Conservation (phyloP, 805 yeast genomes). For the Metschnikowia noctiluminum region DNA sequence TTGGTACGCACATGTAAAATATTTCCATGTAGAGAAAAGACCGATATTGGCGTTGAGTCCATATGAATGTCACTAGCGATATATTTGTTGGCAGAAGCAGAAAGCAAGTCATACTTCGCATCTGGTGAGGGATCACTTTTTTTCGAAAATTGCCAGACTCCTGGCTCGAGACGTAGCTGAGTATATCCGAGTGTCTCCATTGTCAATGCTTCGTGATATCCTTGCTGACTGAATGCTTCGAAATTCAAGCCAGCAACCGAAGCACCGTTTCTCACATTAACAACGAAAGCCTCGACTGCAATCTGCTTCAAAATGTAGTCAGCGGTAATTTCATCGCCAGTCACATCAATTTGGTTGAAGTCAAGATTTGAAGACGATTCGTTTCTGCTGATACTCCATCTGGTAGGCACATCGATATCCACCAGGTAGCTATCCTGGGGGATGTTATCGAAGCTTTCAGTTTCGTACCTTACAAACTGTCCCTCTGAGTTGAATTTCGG, state of each 20-base stretch:
- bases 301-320: slow-evolving; percentile 50
- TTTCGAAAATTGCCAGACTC: slow-evolving; percentile 55
- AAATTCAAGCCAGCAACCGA: slow-evolving; percentile 53
- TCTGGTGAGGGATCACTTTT: slow-evolving; percentile 31
- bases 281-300: slow-evolving; percentile 69
- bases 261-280: slow-evolving; percentile 36
- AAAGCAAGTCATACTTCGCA: slow-evolving; percentile 24
- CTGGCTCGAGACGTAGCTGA: slow-evolving; percentile 74
- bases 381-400: slow-evolving; percentile 65
- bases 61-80: slow-evolving; percentile 26
- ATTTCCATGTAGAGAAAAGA: slow-evolving; percentile 32
- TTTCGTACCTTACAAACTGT: neutral
- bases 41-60: slow-evolving; percentile 25
- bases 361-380: slow-evolving; percentile 44
- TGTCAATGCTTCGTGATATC: slow-evolving; percentile 55
- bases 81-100: slow-evolving; percentile 43
- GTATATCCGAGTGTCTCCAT: slow-evolving; percentile 84
- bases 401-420: slow-evolving; percentile 56
- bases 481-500: slow-evolving; percentile 31
- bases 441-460: slow-evolving; percentile 31
- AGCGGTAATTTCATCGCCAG: slow-evolving; percentile 25
- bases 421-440: slow-evolving; percentile 5
- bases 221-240: slow-evolving; percentile 24
- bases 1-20: slow-evolving; percentile 8
- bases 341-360: slow-evolving; percentile 51